A percentile compares a stretch with the other conserved stretches of the same genome.
These are phyloP conservation scores for Leptographium lundbergii DNA, from an alignment of 2,329 filamentous ascomycete species.

Conservation along the genomic window DNA sequence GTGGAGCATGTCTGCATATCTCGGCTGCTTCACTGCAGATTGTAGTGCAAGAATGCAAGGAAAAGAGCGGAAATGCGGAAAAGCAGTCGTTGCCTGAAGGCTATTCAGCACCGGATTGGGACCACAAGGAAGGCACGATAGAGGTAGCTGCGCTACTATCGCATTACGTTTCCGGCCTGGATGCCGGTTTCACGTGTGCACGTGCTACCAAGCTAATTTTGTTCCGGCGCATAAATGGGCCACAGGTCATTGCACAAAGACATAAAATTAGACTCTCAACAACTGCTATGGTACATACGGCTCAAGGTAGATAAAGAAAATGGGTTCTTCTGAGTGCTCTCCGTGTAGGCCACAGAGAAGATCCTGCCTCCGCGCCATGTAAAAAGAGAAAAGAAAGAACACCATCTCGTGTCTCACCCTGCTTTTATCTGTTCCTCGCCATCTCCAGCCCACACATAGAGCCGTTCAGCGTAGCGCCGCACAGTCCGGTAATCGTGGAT, in stretches of 20 bases:
- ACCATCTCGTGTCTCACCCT: neutral
- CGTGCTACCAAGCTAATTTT: neutral
- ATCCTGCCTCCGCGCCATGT: constrained; percentile 3
- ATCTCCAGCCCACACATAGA: too few relatives aligned
- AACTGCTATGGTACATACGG: constrained; percentile 9
- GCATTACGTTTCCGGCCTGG: neutral
- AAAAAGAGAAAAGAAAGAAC: neutral
- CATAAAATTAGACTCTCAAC: neutral
- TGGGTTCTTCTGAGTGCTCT: neutral
- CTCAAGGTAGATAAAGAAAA: neutral
- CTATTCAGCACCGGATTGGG: constrained; percentile 12
- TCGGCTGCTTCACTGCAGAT: neutral
- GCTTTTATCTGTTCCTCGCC: neutral
- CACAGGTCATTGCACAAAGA: neutral
- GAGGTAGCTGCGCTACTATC: neutral
- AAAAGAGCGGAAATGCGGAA: neutral
- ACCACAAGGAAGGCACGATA: neutral
- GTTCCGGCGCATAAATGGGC: neutral
- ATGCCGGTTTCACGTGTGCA: neutral
- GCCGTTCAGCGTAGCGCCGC: neutral
- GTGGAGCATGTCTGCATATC: neutral
- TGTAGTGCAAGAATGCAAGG: neutral
- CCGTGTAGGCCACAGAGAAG: neutral
- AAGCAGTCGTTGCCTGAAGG: neutral
- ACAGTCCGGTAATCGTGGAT: neutral